These are phyloP conservation scores for Gaeumannomyces tritici DNA, from an alignment of 2,329 filamentous ascomycete species.

Conservation along the genomic window DNA sequence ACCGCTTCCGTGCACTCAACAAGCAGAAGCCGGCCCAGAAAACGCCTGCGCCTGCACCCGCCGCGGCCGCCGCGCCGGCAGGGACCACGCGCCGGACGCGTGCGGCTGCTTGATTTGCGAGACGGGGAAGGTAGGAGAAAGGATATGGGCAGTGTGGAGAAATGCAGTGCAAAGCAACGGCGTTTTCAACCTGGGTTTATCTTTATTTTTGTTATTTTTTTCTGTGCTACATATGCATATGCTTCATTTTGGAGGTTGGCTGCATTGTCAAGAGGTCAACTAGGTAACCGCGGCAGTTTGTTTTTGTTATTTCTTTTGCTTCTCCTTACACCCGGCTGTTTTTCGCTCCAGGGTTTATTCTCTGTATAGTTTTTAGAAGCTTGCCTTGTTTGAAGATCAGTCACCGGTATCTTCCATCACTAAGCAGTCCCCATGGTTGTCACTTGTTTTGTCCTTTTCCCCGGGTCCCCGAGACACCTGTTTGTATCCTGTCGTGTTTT, in stretches of 20 bases:
- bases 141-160: not conserved
- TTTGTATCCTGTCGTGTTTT: not conserved
- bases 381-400: too few species aligned
- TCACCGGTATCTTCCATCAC: too few species aligned
- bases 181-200: too few species aligned
- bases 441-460: not conserved
- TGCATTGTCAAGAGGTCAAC: too few species aligned
- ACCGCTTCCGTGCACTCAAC: conserved; percentile 11
- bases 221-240: not conserved
- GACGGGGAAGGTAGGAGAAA: too few species aligned
- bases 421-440: too few species aligned
- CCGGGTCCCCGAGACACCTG: not conserved
- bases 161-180: not conserved
- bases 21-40: not conserved
- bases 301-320: not conserved
- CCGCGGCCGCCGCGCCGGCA: too few species aligned
- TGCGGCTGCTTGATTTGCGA: not conserved
- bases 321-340: too few species aligned
- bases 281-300: not conserved
- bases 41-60: not conserved
- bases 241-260: not conserved
- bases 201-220: not conserved
- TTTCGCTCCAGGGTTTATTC: too few species aligned
- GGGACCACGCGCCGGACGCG: not conserved
- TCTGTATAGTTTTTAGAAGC: too few species aligned